Evolutionary conservation across 208 protist species (phyloP).

Genomic region (Strigomonas culicis): DNA sequence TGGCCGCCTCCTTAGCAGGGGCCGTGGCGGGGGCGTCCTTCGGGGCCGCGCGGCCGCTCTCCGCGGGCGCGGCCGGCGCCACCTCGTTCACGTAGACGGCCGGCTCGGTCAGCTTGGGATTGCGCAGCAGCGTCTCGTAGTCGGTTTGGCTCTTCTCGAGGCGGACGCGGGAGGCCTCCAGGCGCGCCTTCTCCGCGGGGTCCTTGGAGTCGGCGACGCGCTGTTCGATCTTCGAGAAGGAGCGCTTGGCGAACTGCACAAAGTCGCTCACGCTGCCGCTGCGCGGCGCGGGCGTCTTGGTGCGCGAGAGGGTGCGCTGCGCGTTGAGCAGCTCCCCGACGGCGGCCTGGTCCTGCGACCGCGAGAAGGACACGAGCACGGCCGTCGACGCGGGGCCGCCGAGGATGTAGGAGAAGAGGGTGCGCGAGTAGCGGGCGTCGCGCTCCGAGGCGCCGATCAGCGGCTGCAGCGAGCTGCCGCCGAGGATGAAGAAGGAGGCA

Average conservation of each 20-base stretch:
- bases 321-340: conserved; percentile 27
- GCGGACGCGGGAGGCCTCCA: conserved; percentile 21
- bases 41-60: background rate
- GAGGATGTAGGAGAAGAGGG: conserved; percentile 46
- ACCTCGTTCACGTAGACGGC: background rate
- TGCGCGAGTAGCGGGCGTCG: conserved; percentile 23
- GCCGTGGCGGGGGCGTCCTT: background rate
- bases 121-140: conserved; percentile 34
- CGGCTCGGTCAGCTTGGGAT: conserved; percentile 25
- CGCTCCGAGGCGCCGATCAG: conserved; percentile 29
- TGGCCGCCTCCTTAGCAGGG: background rate
- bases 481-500: conserved; percentile 38
- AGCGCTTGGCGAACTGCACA: conserved; percentile 23
- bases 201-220: conserved; percentile 20
- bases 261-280: conserved; percentile 59
- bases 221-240: conserved; percentile 23
- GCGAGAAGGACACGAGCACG: conserved; percentile 29
- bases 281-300: conserved; percentile 26
- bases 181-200: conserved; percentile 22
- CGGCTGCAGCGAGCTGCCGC: conserved; percentile 29
- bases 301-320: conserved; percentile 33
- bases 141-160: conserved; percentile 38
- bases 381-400: conserved; percentile 38
- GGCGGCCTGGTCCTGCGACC: conserved; percentile 19
- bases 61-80: too few species aligned